These are phyloP conservation scores for Odontarrhena argentea DNA, from an alignment of 345 rosid species.

Conservation along the genomic window DNA sequence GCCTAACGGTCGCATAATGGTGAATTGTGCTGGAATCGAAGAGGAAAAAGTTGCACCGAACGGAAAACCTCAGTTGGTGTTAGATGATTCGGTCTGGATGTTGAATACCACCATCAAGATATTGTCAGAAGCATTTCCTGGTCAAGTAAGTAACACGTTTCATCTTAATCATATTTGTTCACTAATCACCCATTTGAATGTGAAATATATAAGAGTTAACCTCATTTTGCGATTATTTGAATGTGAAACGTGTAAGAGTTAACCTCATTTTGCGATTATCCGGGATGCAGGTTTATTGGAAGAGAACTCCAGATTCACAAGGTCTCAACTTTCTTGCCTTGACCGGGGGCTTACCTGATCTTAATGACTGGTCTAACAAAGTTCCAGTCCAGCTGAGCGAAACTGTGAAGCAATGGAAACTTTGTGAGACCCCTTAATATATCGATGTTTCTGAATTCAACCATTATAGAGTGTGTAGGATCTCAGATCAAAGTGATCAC, in stretches of 20 bases:
- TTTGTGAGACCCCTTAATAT: slow-evolving; percentile 36
- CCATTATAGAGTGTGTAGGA: not conserved
- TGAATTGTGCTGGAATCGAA: slow-evolving; percentile 73
- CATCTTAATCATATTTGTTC: slow-evolving; percentile 5
- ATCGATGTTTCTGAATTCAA: not conserved
- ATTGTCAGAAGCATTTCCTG: slow-evolving; percentile 65
- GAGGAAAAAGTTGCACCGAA: slow-evolving; percentile 32
- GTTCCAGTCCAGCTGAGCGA: slow-evolving; percentile 58
- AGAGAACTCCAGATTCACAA: slow-evolving; percentile 53
- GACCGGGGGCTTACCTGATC: slow-evolving; percentile 73
- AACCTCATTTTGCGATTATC: not conserved
- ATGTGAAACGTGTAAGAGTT: not conserved
- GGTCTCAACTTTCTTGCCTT: slow-evolving; percentile 69
- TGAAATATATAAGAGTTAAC: not conserved
- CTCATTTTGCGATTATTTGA: not conserved
- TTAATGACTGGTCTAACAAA: slow-evolving; percentile 56
- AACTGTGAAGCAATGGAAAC: slow-evolving; percentile 67
- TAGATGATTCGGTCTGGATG: slow-evolving; percentile 48
- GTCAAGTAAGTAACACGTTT: slow-evolving; percentile 49
- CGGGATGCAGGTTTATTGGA: slow-evolving; percentile 62
- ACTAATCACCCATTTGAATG: not conserved
- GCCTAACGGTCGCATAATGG: slow-evolving; percentile 77
- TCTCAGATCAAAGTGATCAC: not conserved
- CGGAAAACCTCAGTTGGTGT: slow-evolving; percentile 28
- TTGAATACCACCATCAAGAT: slow-evolving; percentile 66